Base-by-base conservation (phyloP, 2,329 filamentous ascomycete genomes). In the Bipolaris victoriae region DNA sequence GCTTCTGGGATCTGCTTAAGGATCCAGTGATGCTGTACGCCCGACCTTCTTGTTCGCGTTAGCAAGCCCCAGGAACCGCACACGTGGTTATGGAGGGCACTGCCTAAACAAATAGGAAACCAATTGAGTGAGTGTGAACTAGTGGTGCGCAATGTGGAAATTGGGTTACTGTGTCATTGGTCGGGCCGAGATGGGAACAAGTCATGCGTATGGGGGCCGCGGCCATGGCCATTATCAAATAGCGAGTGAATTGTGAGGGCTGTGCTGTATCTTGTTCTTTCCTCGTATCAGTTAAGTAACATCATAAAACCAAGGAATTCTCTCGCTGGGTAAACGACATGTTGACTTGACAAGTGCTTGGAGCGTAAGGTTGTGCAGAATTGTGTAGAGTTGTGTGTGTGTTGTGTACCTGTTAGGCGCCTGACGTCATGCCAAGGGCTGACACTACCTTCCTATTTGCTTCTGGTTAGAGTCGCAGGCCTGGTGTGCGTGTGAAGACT, bases 11-110 rank as follows among this genome's bases (percentile, higher is more conserved):
- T 39, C 20, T 47, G 18, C 10, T 43, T 49, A 57, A 60, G 47
- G 52, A 26, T 49, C 44, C 48, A 45, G 52, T 45, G 58, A 49
- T 60, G 51, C 37, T 26, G 46, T 13, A 35, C 54, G 50, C 60
- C 58, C 63, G 64, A 68, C 66, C 66, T 68, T 64, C 65, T 67
- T 49, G 15, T 63, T 67, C 33, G 57, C 58, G 61, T 68, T 68
- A 68, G 62, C 46, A 20, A 41, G 43, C 47, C 40, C 44, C 55
- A 49, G 52, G 47, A 24, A 47, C 48, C 49, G 33, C 45, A 57
- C 55, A 55, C 50, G 51, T 58, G 51, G 40, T 41, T 37, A 22
- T 43, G 33, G 31, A 22, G 18, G 16, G 24, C n/a, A 31, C 13
- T 29, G 26, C 16, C 26, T 18, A 31, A 18, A 37, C 20, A 26